Conservation (phyloP, 2,329 filamentous ascomycete species). For the Phialemonium atrogriseum region DNA sequence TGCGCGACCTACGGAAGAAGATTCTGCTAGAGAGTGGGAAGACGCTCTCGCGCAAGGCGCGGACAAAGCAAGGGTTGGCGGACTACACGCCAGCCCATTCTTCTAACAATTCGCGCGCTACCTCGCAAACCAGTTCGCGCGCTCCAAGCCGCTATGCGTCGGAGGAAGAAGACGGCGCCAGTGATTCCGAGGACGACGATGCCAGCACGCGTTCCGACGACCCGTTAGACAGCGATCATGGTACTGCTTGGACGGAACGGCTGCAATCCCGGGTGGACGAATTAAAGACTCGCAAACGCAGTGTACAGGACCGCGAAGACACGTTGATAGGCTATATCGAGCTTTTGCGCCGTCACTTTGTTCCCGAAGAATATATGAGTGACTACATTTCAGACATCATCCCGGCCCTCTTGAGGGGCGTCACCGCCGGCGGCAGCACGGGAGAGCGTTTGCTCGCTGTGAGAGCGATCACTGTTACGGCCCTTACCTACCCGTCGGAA, state of each 20-base stretch:
- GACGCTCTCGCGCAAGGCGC: constrained; percentile 62
- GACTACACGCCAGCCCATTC: constrained; percentile 47
- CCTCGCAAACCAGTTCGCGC: constrained; percentile 51
- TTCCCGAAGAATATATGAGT: constrained; percentile 54
- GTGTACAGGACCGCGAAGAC: constrained; percentile 60
- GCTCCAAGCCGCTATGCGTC: constrained; percentile 54
- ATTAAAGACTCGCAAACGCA: constrained; percentile 68
- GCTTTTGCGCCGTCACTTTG: constrained; percentile 60
- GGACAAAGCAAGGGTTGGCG: too few relatives aligned
- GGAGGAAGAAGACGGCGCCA: constrained; percentile 48
- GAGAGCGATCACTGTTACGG: constrained; percentile 62
- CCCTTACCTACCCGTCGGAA: constrained; percentile 58
- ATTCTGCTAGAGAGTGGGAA: constrained; percentile 63
- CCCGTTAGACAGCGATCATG: constrained; percentile 50
- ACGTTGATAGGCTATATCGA: constrained; percentile 54
- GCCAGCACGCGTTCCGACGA: constrained; percentile 43
- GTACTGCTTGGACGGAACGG: constrained; percentile 53
- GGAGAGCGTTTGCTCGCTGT: constrained; percentile 64
- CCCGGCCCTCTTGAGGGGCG: constrained; percentile 58
- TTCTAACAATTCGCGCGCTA: constrained; percentile 45
- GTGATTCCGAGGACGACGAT: constrained; percentile 43
- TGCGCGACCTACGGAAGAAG: constrained; percentile 60
- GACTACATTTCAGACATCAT: constrained; percentile 52
- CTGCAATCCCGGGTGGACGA: constrained; percentile 61
- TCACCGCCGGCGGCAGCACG: constrained; percentile 59